Conservation (phyloP, 1,139 yeast genomes). For the Geotrichum reessii region DNA sequence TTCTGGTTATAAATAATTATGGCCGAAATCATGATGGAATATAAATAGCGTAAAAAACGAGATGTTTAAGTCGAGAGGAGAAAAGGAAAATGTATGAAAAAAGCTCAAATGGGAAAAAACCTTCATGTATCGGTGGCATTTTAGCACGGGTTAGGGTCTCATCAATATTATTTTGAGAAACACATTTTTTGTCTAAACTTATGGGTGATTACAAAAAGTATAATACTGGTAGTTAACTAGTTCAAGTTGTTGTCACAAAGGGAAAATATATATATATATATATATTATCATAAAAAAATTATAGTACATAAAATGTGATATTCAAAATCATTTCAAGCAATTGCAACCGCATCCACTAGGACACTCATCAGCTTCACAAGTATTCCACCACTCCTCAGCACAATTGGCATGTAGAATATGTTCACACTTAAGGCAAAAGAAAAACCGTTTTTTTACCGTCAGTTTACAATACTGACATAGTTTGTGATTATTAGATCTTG, state of each 20-base stretch:
- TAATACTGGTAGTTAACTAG: background rate
- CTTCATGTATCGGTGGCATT: background rate
- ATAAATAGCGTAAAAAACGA: background rate
- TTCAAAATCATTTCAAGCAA: slow-evolving; percentile 44
- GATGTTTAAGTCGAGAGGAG: background rate
- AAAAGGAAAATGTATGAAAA: background rate
- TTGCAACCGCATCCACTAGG: slow-evolving; percentile 88
- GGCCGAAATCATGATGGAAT: slow-evolving; percentile 63
- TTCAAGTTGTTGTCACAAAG: background rate
- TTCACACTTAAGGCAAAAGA: slow-evolving; percentile 67
- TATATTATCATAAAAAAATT: too few relatives aligned
- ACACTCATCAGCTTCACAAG: slow-evolving; percentile 52
- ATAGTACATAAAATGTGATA: too few relatives aligned
- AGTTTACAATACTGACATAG: slow-evolving; percentile 59
- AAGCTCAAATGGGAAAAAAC: background rate
- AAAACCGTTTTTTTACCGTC: slow-evolving; percentile 54
- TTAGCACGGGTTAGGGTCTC: background rate
- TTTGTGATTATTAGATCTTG: slow-evolving; percentile 13
- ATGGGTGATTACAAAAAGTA: too few relatives aligned
- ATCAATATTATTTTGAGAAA: too few relatives aligned
- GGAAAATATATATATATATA: background rate
- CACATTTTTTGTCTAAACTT: background rate
- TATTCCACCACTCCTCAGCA: slow-evolving; percentile 75
- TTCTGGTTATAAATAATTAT: slow-evolving; percentile 68
- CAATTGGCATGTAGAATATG: slow-evolving; percentile 76